A percentile compares a stretch with the other conserved stretches of the same genome.
These are phyloP conservation scores for Stagonosporopsis chrysanthemi DNA, from an alignment of 2,329 filamentous ascomycete genomes.

Conservation along the genomic window DNA sequence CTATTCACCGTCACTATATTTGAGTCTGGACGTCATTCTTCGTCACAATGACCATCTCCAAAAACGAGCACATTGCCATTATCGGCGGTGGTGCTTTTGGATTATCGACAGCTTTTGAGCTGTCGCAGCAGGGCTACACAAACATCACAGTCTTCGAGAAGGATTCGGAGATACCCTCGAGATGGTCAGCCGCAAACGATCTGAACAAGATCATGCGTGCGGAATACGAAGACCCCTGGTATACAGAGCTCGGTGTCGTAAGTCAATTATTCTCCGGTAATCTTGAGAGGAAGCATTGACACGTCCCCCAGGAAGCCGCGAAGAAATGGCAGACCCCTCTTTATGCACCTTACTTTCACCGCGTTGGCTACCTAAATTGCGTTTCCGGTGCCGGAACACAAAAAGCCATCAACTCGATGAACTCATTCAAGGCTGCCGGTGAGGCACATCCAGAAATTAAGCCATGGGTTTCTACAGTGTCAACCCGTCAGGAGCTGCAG, in stretches of 20 bases:
- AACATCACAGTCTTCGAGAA: slow-evolving; percentile 43
- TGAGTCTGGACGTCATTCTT: background rate
- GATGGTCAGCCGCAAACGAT: slow-evolving; percentile 64
- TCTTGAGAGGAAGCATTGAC: background rate
- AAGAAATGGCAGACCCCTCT: slow-evolving; percentile 61
- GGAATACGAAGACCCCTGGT: slow-evolving; percentile 66
- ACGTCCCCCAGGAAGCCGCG: slow-evolving; percentile 56
- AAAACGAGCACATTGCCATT: slow-evolving; percentile 36
- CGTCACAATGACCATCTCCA: slow-evolving; percentile 29
- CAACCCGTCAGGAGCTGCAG: slow-evolving; percentile 23
- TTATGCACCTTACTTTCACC: slow-evolving; percentile 62
- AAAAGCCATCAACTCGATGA: slow-evolving; percentile 59
- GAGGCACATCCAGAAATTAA: slow-evolving; percentile 52
- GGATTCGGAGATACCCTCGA: slow-evolving; percentile 55
- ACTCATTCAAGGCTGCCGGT: slow-evolving; percentile 52
- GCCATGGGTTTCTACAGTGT: slow-evolving; percentile 51
- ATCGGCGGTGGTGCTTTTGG: slow-evolving; percentile 44
- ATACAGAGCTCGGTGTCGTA: slow-evolving; percentile 63
- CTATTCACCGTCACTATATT: background rate
- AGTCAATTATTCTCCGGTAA: slow-evolving; percentile 11
- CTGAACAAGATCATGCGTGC: slow-evolving; percentile 68
- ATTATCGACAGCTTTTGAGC: slow-evolving; percentile 41
- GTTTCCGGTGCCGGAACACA: slow-evolving; percentile 57
- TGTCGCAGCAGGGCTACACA: slow-evolving; percentile 40
- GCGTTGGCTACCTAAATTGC: slow-evolving; percentile 61